Evolutionary conservation across 148 eudicot genomes (phyloP), one percentile per base, ranked within the genome.

Genomic region (Euryodendron excelsum): DNA sequence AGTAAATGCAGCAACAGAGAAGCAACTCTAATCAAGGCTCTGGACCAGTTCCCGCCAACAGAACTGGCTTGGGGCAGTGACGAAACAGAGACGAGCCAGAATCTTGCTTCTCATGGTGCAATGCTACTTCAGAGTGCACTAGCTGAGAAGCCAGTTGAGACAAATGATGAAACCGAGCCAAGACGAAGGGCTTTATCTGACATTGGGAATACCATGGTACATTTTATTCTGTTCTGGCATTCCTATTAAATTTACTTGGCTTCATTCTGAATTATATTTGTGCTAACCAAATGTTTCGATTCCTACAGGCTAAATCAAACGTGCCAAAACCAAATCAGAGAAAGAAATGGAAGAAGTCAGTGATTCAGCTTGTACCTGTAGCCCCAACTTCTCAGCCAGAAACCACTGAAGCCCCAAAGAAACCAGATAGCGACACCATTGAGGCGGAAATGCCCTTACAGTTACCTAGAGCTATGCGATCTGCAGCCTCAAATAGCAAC

Each of bases 291-390:
- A 39, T 44, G 13, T 53, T 55, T 48, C 21, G 3, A 34, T 8
- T 2, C 11, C 69, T n/a, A 37, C 86, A 95, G 99, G 90, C 70
- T 18, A 90, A 87, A 84, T 76, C 94, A 45, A 86, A 88, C 73
- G 94, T 82, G 23, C 91, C 94, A 27, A 91, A 83, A 64, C 86
- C 89, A 18, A 80, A 37, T 15, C 87, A 77, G 75, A 82, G 98
- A 80, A 96, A 96, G 81, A 89, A 87, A 72, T 96, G 98, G 98
- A 80, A 92, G 53, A 96, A 89, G 73, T 88, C 99, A 1, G 84
- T 77, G 6, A 82, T 92, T 79, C 97, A 93, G 77, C 88, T 93
- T 64, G 91, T 96, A 76, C 97, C 93, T 25, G 82, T 79, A 15
- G 86, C 88, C 44, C 88, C 91, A 71, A 68, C 90, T 63, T 23